Evolutionary conservation across 257 asterid species (phyloP).

Genomic region (Echium plantagineum): DNA sequence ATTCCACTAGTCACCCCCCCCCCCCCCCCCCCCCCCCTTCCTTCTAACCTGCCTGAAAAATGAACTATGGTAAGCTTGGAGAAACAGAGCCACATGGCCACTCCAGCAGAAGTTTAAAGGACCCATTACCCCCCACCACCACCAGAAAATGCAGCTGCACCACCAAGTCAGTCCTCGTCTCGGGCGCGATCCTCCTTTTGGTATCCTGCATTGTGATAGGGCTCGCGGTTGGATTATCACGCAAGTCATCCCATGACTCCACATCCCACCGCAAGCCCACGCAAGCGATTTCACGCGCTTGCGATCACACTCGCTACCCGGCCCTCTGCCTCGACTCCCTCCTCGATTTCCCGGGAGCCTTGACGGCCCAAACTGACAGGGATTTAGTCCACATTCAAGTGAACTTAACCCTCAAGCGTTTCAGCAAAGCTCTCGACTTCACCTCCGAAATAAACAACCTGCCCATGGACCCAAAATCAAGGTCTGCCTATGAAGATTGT

Average conservation of each 20-base stretch:
- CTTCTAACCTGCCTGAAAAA: no score
- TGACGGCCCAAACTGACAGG: conserved; percentile 43
- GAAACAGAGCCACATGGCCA: neutral
- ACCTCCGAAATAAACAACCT: conserved; percentile 52
- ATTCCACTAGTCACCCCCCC: neutral
- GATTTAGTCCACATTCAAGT: conserved; percentile 90
- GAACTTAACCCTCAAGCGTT: conserved; percentile 61
- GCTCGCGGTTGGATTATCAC: conserved; percentile 24
- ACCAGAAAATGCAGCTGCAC: conserved; percentile 21
- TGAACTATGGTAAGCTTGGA: conserved; percentile 6
- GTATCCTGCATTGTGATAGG: conserved; percentile 51
- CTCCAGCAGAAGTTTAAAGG: conserved; percentile 2
- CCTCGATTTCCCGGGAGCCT: conserved; percentile 66
- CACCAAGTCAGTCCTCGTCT: conserved; percentile 34
- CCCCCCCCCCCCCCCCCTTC: no score
- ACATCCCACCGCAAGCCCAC: conserved; percentile 38
- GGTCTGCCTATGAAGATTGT: conserved; percentile 84
- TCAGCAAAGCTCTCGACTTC: conserved; percentile 48
- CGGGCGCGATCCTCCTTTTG: conserved; percentile 39
- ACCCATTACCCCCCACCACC: neutral
- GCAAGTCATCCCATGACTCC: conserved; percentile 18
- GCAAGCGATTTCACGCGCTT: conserved; percentile 56
- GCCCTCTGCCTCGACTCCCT: conserved; percentile 59
- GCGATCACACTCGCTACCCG: conserved; percentile 57
- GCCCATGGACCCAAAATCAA: conserved; percentile 45